Evolutionary conservation across 148 eudicot genomes (phyloP), one percentile per base, ranked within the genome.

Genomic region (Arctostaphylos glauca): DNA sequence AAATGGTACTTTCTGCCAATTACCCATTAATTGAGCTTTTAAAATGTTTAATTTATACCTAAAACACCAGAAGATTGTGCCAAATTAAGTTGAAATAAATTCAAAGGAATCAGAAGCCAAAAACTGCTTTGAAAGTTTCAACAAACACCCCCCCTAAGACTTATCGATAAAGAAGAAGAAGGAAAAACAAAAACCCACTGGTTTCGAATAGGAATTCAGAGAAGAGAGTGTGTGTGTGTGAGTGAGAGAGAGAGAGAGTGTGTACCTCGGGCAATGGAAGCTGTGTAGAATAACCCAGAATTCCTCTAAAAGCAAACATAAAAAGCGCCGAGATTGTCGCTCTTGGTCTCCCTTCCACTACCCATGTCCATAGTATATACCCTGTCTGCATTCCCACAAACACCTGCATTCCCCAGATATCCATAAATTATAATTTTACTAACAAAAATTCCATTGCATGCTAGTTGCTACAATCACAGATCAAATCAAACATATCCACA

Each of bases 261-360:
- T 64, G 2, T 9, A 92, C 99, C 99, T 93, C 80, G 76, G 99
- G 99, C 84, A 96, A 76, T 18, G 99, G 99, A 49, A 96, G 97
- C 89, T 96, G 98, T 71, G 99, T 96, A 7, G 94, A 84, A 79
- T 96, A 96, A 21, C 99, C 99, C 75, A 96, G 94, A 85, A 96
- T 92, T 55, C 99, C 99, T 84, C 99, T 88, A 74, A 88, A 94
- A 31, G 99, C 93, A 89, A 96, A 96, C 91, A 92, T 92, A 86
- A 92, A 93, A 82, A 94, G 74, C 1, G 99, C 93, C 23, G 99
- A 89, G 46, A 96, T 90, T 0, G 98, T 95, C 4, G 99, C 96
- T 79, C 99, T 90, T 6, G 93, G 88, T 76, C 99, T 84, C n/a
- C 99, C 99, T 83, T 96, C 97, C 54, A 96, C 88, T 12, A 94